A percentile compares a stretch with the other conserved stretches of the same genome.
Evolutionary conservation across 1,284 basidiomycete species (phyloP).

Genomic region (Sphagnurus paluster): DNA sequence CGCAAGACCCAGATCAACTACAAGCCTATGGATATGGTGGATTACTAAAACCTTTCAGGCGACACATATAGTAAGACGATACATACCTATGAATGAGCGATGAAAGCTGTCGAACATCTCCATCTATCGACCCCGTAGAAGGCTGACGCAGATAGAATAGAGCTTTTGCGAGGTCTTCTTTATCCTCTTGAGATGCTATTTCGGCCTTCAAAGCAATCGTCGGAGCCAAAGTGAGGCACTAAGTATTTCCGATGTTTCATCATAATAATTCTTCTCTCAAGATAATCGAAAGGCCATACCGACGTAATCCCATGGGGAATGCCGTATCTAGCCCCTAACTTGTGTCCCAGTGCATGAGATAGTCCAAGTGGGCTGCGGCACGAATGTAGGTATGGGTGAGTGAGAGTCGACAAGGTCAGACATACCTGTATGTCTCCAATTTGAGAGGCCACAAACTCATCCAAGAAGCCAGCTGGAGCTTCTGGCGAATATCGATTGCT

Average conservation of each 20-base stretch:
- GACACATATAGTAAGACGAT: neutral
- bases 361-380: slow-evolving; percentile 62
- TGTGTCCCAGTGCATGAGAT: slow-evolving; percentile 75
- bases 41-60: slow-evolving; percentile 2
- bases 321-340: slow-evolving; percentile 71
- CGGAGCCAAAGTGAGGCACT: slow-evolving; percentile 77
- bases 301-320: slow-evolving; percentile 86
- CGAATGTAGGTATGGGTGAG: neutral
- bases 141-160: slow-evolving; percentile 58
- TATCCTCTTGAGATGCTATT: slow-evolving; percentile 55
- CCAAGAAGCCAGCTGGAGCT: slow-evolving; percentile 75
- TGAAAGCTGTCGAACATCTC: slow-evolving; percentile 56
- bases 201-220: slow-evolving; percentile 61
- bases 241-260: neutral
- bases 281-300: slow-evolving; percentile 35
- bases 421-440: slow-evolving; percentile 54
- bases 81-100: slow-evolving; percentile 55
- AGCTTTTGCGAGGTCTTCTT: slow-evolving; percentile 53
- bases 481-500: slow-evolving; percentile 62
- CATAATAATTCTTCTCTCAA: neutral
- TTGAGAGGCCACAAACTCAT: slow-evolving; percentile 75
- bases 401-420: neutral
- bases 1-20: slow-evolving; percentile 22
- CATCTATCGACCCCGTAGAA: slow-evolving; percentile 59
- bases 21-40: slow-evolving; percentile 19